Evolutionary conservation across 2,329 filamentous ascomycete genomes (phyloP).

Genomic region (Pseudocercospora ulei): DNA sequence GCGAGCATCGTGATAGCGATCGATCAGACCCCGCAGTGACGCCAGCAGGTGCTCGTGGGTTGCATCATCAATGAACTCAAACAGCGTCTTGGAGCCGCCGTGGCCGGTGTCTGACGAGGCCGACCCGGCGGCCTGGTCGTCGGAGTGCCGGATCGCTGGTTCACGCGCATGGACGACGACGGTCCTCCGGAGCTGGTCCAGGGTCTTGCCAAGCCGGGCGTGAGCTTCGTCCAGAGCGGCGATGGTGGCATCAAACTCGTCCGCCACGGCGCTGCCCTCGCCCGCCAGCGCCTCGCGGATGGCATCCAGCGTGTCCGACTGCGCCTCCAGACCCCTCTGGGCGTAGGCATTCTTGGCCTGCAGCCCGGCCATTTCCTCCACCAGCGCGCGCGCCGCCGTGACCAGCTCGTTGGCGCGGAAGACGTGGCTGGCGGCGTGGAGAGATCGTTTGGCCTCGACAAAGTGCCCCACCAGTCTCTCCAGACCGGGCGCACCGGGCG

Average conservation of each 20-base stretch:
- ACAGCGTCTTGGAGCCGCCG: conserved; percentile 47
- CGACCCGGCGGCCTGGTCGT: conserved; percentile 12
- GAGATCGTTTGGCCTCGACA: conserved; percentile 74
- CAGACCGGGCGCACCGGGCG: conserved; percentile 44
- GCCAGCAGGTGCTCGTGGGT: conserved; percentile 57
- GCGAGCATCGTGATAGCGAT: conserved; percentile 60
- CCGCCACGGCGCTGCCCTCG: conserved; percentile 37
- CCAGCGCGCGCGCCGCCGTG: conserved; percentile 59
- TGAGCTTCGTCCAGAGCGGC: conserved; percentile 55
- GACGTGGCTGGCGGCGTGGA: conserved; percentile 70
- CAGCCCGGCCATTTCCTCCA: conserved; percentile 70
- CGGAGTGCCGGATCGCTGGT: conserved; percentile 36
- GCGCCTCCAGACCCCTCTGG: conserved; percentile 38
- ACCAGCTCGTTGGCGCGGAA: conserved; percentile 81
- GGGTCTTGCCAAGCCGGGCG: conserved; percentile 54
- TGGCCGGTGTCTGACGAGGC: conserved; percentile 2
- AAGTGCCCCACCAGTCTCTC: conserved; percentile 76
- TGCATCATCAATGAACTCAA: conserved; percentile 67
- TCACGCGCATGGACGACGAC: conserved; percentile 56
- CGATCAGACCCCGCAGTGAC: conserved; percentile 60
- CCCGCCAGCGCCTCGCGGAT: conserved; percentile 39
- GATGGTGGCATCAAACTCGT: conserved; percentile 39
- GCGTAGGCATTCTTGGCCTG: conserved; percentile 44
- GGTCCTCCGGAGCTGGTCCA: conserved; percentile 55
- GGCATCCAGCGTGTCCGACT: conserved; percentile 39